Evolutionary conservation across 2,329 filamentous ascomycete genomes (phyloP).

Genomic region (Diaporthe ilicicola): DNA sequence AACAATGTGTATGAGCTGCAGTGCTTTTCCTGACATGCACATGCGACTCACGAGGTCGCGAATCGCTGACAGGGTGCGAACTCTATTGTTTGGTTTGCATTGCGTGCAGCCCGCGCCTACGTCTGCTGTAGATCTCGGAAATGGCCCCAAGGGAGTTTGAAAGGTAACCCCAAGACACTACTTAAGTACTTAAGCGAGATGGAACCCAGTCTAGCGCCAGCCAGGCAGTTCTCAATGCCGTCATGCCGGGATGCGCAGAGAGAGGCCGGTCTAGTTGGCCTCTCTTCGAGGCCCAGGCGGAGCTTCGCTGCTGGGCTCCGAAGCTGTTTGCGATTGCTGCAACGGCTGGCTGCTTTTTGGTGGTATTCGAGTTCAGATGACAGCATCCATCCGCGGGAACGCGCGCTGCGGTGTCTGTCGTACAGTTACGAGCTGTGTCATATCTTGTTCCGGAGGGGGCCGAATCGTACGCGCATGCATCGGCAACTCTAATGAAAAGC

Average conservation of each 20-base stretch:
- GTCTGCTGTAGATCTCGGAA: neutral
- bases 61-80: slow-evolving; percentile 21
- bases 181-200: neutral
- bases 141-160: neutral
- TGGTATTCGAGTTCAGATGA: neutral
- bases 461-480: slow-evolving; percentile 9
- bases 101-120: neutral
- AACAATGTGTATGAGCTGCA: neutral
- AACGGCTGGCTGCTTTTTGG: neutral
- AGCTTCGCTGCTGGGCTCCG: neutral
- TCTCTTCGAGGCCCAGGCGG: no score
- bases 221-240: neutral
- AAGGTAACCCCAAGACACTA: neutral
- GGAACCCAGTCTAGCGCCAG: slow-evolving; percentile 12
- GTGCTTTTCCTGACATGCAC: neutral
- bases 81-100: neutral
- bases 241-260: neutral
- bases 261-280: neutral
- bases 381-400: slow-evolving; percentile 5
- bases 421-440: neutral
- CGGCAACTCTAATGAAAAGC: slow-evolving; percentile 7
- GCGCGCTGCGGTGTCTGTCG: slow-evolving; percentile 3
- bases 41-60: slow-evolving; percentile 20
- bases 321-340: neutral
- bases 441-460: slow-evolving; percentile 10